Conservation (phyloP, 805 yeast species). For the Suhomyces sp. region DNA sequence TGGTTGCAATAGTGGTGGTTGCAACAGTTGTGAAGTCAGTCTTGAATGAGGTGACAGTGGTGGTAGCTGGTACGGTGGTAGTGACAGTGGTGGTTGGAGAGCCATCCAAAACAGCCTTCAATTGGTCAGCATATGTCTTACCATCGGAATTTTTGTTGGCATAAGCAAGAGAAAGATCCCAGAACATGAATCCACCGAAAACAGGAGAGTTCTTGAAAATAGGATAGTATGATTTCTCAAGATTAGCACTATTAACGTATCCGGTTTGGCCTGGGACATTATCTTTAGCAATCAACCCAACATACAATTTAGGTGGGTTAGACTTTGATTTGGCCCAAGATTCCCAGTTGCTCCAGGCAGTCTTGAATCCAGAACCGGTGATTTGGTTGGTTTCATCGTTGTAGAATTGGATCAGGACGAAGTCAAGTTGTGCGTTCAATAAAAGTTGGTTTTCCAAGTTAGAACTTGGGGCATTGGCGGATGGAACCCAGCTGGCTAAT, state of each 20-base stretch:
- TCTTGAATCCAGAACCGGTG: slow-evolving; percentile 26
- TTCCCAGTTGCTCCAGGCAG: slow-evolving; percentile 38
- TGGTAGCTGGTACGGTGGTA: slow-evolving; percentile 3
- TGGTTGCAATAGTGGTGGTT: no score
- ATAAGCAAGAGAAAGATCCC: slow-evolving; percentile 76
- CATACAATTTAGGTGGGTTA: slow-evolving; percentile 31
- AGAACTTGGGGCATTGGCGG: no score
- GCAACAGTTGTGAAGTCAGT: no score
- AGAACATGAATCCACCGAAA: slow-evolving; percentile 74
- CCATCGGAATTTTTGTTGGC: slow-evolving; percentile 35
- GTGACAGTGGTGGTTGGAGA: no score
- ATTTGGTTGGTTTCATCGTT: no score
- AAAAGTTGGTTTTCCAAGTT: slow-evolving; percentile 33
- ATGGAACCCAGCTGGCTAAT: no score
- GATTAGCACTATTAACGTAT: slow-evolving; percentile 21
- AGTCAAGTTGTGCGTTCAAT: slow-evolving; percentile 25
- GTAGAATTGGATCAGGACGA: slow-evolving; percentile 41
- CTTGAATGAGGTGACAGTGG: no score
- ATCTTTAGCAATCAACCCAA: slow-evolving; percentile 36
- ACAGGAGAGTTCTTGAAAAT: slow-evolving; percentile 16
- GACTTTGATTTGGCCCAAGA: slow-evolving; percentile 30
- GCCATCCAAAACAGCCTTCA: slow-evolving; percentile 13
- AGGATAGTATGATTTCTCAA: slow-evolving; percentile 17
- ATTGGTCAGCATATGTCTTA: slow-evolving; percentile 1
- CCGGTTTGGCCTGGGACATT: slow-evolving; percentile 37